Percentiles rank a stretch among this genome's conserved stretches.
These are phyloP conservation scores for Sordaria brevicollis DNA, from an alignment of 495 filamentous ascomycete genomes.

Conservation along the genomic window DNA sequence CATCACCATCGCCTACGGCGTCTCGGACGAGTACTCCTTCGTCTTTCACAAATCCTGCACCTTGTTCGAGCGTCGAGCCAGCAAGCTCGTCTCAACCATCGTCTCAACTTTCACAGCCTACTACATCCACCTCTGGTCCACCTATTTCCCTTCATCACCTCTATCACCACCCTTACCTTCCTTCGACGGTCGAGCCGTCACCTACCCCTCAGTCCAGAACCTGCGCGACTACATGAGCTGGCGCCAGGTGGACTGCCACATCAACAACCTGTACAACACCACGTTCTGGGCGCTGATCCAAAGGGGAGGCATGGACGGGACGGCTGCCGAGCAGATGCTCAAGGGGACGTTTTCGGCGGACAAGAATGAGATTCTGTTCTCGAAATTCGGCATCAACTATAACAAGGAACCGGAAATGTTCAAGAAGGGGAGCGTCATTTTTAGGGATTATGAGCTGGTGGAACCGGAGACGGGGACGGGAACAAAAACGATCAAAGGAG, in stretches of 20 bases:
- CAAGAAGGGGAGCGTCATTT: slow-evolving; percentile 86
- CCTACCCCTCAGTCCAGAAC: slow-evolving; percentile 69
- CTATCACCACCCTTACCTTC: slow-evolving; percentile 69
- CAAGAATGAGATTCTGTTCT: slow-evolving; percentile 95
- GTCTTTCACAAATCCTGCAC: slow-evolving; percentile 70
- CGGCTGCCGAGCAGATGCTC: slow-evolving; percentile 69
- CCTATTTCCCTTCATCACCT: slow-evolving; percentile 60
- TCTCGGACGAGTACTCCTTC: slow-evolving; percentile 94
- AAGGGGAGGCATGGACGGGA: slow-evolving; percentile 59
- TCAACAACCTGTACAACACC: slow-evolving; percentile 97
- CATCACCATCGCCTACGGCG: slow-evolving; percentile 77
- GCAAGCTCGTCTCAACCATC: slow-evolving; percentile 83
- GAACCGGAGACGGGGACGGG: slow-evolving; percentile 36
- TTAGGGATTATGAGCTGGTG: slow-evolving; percentile 57
- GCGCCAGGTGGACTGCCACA: slow-evolving; percentile 95
- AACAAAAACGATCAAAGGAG: slow-evolving; percentile 22
- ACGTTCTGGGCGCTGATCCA: slow-evolving; percentile 87
- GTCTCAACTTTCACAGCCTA: slow-evolving; percentile 89
- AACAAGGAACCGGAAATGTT: slow-evolving; percentile 90
- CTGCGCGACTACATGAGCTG: slow-evolving; percentile 92
- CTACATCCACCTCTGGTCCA: slow-evolving; percentile 73
- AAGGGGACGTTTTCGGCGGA: slow-evolving; percentile 72
- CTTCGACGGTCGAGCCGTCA: slow-evolving; percentile 86
- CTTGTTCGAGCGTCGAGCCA: slow-evolving; percentile 78
- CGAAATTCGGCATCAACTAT: slow-evolving; percentile 85